phyloP scores from a whole-genome alignment of 805 yeast genomes.

The Candida alai region DNA sequence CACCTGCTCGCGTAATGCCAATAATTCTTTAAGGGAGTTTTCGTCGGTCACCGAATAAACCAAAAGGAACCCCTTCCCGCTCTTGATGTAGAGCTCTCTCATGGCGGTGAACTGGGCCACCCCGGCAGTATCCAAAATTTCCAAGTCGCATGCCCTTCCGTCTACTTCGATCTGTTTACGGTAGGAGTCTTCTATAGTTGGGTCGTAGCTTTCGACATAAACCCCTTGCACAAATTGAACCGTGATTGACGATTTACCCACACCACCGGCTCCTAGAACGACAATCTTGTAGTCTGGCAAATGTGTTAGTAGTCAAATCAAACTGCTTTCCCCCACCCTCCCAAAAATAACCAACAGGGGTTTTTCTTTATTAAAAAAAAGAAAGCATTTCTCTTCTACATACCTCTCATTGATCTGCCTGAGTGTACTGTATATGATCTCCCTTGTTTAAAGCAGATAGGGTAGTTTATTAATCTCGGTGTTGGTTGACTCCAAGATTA shows the following conservation, averaged over 20 bases:
- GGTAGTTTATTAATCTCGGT: too few relatives aligned
- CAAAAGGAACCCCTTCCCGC: slow-evolving; percentile 71
- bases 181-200: slow-evolving; percentile 95
- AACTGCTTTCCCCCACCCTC: too few relatives aligned
- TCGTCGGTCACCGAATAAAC: slow-evolving; percentile 60
- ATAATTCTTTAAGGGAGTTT: slow-evolving; percentile 68
- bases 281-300: slow-evolving; percentile 76
- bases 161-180: slow-evolving; percentile 85
- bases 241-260: slow-evolving; percentile 90
- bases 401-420: too few relatives aligned
- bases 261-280: slow-evolving; percentile 96
- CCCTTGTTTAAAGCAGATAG: too few relatives aligned
- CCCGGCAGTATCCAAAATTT: slow-evolving; percentile 61
- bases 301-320: slow-evolving; percentile 7
- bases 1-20: slow-evolving; percentile 80
- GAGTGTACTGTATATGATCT: too few relatives aligned
- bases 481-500: too few relatives aligned
- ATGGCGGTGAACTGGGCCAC: slow-evolving; percentile 91
- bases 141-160: slow-evolving; percentile 81
- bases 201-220: slow-evolving; percentile 88
- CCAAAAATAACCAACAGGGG: too few relatives aligned
- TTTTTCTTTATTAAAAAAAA: too few relatives aligned
- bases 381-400: too few relatives aligned
- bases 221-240: slow-evolving; percentile 90
- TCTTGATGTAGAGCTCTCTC: slow-evolving; percentile 83